A percentile compares a stretch with the other conserved stretches of the same genome.
phyloP scores from a whole-genome alignment of 163 green algal genomes.

The Volvox carteri region DNA sequence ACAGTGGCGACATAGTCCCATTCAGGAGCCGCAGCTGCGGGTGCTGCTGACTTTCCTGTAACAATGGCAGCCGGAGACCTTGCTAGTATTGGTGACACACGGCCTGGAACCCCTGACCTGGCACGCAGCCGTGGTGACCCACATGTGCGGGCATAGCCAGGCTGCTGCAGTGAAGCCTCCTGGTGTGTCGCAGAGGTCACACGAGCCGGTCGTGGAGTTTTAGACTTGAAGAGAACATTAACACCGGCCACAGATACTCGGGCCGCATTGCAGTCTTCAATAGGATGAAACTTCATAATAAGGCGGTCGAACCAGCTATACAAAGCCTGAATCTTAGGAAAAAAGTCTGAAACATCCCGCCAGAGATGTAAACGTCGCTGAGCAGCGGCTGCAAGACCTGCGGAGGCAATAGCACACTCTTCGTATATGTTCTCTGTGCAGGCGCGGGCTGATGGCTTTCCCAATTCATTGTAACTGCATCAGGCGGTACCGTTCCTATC shows the following conservation, averaged over 20 bases:
- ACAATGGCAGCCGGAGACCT: background rate
- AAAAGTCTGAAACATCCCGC: background rate
- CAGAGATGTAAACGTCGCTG: background rate
- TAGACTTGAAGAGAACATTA: slow-evolving; percentile 37
- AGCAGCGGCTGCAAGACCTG: background rate
- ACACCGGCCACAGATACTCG: slow-evolving; percentile 47
- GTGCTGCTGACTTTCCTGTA: background rate
- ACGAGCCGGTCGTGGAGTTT: background rate
- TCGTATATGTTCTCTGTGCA: too few species aligned
- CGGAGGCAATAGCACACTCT: too few species aligned
- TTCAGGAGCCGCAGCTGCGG: background rate
- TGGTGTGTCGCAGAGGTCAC: background rate
- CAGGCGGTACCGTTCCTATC: too few species aligned
- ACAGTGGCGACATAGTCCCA: slow-evolving; percentile 46
- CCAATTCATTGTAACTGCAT: too few species aligned
- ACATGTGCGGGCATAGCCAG: background rate
- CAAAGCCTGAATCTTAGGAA: background rate
- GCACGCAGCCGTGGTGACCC: background rate
- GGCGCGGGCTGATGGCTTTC: too few species aligned
- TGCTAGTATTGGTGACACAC: background rate
- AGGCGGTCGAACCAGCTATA: slow-evolving; percentile 1
- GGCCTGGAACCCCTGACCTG: background rate
- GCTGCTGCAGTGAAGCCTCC: background rate
- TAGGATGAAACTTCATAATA: background rate
- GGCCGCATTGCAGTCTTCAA: slow-evolving; percentile 13